Conservation (phyloP, 768 basidiomycete species). For the Leucocoprinus leucothites region DNA sequence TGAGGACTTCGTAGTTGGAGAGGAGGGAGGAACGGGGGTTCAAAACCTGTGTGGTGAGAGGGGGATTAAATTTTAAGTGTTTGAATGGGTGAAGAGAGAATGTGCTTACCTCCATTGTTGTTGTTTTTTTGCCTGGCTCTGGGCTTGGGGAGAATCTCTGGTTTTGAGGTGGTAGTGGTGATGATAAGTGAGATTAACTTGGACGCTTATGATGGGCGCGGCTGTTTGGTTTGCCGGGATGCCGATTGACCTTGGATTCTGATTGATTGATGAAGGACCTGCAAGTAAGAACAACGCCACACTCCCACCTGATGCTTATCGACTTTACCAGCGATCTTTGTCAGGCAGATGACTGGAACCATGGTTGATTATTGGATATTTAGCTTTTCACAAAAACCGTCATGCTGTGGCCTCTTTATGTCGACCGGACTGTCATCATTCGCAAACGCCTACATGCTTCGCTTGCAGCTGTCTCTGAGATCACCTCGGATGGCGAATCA, state of each 20-base stretch:
- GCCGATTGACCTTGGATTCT: too few relatives aligned
- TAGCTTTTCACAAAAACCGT: not conserved
- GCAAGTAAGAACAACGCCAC: too few relatives aligned
- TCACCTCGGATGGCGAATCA: conserved; percentile 2
- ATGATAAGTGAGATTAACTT: too few relatives aligned
- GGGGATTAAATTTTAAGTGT: too few relatives aligned
- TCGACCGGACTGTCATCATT: conserved; percentile 21
- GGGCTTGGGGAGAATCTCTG: not conserved
- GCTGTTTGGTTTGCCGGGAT: too few relatives aligned
- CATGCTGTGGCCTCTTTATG: conserved; percentile 29
- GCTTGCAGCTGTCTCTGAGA: conserved; percentile 3
- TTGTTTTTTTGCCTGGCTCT: not conserved
- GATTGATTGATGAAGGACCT: too few relatives aligned
- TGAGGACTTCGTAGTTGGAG: conserved; percentile 84
- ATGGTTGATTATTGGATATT: too few relatives aligned
- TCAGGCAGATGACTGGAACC: too few relatives aligned
- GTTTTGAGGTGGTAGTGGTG: too few relatives aligned
- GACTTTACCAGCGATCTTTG: too few relatives aligned
- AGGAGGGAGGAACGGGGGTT: conserved; percentile 76
- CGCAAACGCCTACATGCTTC: conserved; percentile 20
- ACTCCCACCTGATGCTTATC: too few relatives aligned
- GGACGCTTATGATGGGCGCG: too few relatives aligned
- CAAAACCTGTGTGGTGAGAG: conserved; percentile 45
- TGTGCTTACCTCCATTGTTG: not conserved
- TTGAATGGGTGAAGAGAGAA: not conserved